These are phyloP conservation scores for Zygosaccharomyces kombuchaensis DNA, from an alignment of 805 yeast species.

Conservation along the genomic window DNA sequence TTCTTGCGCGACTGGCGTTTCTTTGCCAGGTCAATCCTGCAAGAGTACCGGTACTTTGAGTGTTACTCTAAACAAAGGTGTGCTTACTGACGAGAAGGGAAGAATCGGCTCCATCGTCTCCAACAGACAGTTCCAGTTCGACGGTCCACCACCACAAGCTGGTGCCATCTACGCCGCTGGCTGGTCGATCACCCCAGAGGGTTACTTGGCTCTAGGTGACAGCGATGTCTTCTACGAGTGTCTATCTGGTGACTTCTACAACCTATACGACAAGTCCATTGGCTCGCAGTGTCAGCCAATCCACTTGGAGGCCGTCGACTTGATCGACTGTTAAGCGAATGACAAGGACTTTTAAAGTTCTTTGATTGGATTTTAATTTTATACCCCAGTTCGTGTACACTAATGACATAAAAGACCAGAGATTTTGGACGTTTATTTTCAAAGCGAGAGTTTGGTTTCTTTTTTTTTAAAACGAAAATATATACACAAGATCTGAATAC, in stretches of 20 bases:
- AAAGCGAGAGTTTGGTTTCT: slow-evolving; percentile 1
- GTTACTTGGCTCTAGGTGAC: slow-evolving; percentile 56
- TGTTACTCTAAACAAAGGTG: slow-evolving; percentile 46
- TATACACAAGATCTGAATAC: slow-evolving; percentile 1
- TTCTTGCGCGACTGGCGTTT: slow-evolving; percentile 28
- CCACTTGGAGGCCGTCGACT: slow-evolving; percentile 53
- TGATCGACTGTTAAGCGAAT: slow-evolving; percentile 50
- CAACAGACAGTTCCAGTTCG: slow-evolving; percentile 73
- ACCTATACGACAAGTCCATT: slow-evolving; percentile 62
- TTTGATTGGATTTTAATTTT: slow-evolving; percentile 1
- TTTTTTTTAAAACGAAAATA: neutral
- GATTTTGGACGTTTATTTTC: neutral
- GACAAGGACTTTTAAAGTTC: neutral
- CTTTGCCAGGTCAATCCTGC: slow-evolving; percentile 30
- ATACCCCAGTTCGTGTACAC: slow-evolving; percentile 3
- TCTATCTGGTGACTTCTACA: slow-evolving; percentile 71
- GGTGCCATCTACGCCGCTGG: slow-evolving; percentile 62
- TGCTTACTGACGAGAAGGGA: slow-evolving; percentile 51
- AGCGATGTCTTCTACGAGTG: slow-evolving; percentile 62
- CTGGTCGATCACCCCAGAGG: slow-evolving; percentile 53
- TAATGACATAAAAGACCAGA: neutral
- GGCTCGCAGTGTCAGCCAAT: slow-evolving; percentile 63
- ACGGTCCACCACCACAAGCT: slow-evolving; percentile 76
- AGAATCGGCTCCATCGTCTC: slow-evolving; percentile 71
- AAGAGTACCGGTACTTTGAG: slow-evolving; percentile 40